These are phyloP conservation scores for Chlamydomonas asymmetrica DNA, from an alignment of 139 green algal genomes.

Conservation along the genomic window DNA sequence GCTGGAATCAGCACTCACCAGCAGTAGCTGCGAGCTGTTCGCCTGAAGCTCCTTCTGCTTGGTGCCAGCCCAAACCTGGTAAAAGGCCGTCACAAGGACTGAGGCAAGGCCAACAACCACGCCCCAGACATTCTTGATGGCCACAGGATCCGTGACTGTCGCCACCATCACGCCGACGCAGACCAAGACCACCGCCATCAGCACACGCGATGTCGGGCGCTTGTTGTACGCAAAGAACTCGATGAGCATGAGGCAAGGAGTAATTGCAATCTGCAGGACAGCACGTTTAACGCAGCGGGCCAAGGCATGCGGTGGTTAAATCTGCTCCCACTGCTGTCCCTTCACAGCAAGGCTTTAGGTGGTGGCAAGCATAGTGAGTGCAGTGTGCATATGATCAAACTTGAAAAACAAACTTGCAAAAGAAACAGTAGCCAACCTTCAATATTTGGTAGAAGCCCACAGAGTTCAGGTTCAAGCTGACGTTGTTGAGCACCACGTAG, in stretches of 20 bases:
- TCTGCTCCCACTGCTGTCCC: too few species aligned
- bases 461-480: conserved; percentile 84
- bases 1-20: too few species aligned
- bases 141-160: conserved; percentile 72
- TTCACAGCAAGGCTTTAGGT: too few species aligned
- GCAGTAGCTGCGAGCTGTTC: conserved; percentile 52
- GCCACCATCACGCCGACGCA: conserved; percentile 74
- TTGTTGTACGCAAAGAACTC: conserved; percentile 62
- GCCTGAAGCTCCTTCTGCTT: conserved; percentile 50
- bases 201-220: conserved; percentile 29
- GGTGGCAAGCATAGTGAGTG: too few species aligned
- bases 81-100: conserved; percentile 60
- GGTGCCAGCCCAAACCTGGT: conserved; percentile 38
- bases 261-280: conserved; percentile 81
- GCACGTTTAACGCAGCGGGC: too few species aligned
- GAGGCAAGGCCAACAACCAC: conserved; percentile 58
- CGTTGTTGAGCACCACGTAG: conserved; percentile 87
- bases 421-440: neutral
- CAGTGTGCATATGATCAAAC: neutral
- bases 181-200: conserved; percentile 48
- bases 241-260: conserved; percentile 70
- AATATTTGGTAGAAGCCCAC: conserved; percentile 45
- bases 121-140: conserved; percentile 51
- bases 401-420: neutral
- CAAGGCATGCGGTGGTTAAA: too few species aligned